Base-by-base conservation (phyloP, 345 rosid species). In the Aquilaria sinensis region DNA sequence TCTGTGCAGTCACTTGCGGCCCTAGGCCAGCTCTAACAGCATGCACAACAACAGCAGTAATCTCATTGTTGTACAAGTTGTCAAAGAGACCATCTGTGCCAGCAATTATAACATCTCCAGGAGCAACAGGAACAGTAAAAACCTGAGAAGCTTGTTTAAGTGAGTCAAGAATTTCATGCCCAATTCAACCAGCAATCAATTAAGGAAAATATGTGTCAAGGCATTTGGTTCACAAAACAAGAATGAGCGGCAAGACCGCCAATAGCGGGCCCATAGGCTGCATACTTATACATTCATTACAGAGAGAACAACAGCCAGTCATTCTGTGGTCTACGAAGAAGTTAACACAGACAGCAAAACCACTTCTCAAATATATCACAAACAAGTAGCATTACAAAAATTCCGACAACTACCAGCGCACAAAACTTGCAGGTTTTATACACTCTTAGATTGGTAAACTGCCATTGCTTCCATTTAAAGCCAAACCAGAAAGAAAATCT, bases 71-170 rank as follows among this genome's bases (percentile, higher is more conserved):
- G 80, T 94, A 94, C 70, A 94, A 67, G 76, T 94, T 94, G 74
- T 94, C 99, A 52, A 94, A 94, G 53, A 94, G 75, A 13, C 99
- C 99, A 79, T 94, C 99, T 3, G 97, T 90, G 64, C 99, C 99
- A 37, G 96, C 82, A 62, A 94, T 76, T 60, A 90, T 76, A 34
- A 86, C 96, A 61, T 94, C 99, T 67, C 99, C 97, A 1, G 90
- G 97, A 70, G 96, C 92, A 64, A 90, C 92, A 63, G 89, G 74
- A 50, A 94, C 78, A 4, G 86, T 73, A 74, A 94, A 90, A 58
- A 94, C 88, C 96, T 90, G 80, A 64, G 46, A 37, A 34, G 34
- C 65, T 2, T 37, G 46, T 32, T 60, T 31, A 49, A 53, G 12
- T 64, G 23, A n/a, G 55, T 31, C 2, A 65, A 31, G 49, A 3